phyloP scores from a whole-genome alignment of 257 asterid species.

The Solanum okadae region DNA sequence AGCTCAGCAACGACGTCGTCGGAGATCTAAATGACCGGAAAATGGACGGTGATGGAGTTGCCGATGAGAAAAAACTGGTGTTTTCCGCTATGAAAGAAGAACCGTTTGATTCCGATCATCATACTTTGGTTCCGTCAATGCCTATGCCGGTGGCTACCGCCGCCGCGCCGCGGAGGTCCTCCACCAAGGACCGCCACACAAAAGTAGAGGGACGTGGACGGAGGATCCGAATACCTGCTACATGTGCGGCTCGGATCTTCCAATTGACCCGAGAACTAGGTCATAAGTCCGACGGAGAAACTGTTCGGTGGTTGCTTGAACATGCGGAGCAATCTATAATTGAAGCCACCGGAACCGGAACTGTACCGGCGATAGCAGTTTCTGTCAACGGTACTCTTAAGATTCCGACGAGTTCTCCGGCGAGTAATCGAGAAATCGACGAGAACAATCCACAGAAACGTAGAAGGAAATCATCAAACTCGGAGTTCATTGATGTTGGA shows the following conservation, averaged over 20 bases:
- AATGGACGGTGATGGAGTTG: background rate
- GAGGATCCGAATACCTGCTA: constrained; percentile 7
- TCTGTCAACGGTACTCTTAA: background rate
- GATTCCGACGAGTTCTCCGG: background rate
- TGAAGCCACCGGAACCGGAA: constrained; percentile 3
- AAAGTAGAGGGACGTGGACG: constrained; percentile 1
- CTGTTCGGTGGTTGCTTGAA: constrained; percentile 7
- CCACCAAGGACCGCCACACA: constrained; percentile 3
- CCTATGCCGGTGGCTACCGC: background rate
- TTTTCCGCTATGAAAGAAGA: background rate
- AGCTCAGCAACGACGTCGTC: background rate
- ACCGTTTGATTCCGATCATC: background rate
- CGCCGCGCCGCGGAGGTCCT: background rate
- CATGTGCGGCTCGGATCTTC: constrained; percentile 2
- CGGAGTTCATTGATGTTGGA: background rate
- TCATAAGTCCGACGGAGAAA: constrained; percentile 4
- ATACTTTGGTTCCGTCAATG: background rate
- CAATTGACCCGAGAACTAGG: constrained; percentile 3
- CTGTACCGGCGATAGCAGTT: constrained; percentile 1
- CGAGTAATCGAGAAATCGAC: background rate
- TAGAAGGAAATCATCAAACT: background rate
- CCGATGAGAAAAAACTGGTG: background rate
- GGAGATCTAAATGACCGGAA: background rate
- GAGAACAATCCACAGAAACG: background rate
- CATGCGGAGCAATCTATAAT: background rate